A percentile compares a stretch with the other conserved stretches of the same genome.
phyloP scores from a whole-genome alignment of 2,329 filamentous ascomycete genomes.

The Meredithiella fracta region DNA sequence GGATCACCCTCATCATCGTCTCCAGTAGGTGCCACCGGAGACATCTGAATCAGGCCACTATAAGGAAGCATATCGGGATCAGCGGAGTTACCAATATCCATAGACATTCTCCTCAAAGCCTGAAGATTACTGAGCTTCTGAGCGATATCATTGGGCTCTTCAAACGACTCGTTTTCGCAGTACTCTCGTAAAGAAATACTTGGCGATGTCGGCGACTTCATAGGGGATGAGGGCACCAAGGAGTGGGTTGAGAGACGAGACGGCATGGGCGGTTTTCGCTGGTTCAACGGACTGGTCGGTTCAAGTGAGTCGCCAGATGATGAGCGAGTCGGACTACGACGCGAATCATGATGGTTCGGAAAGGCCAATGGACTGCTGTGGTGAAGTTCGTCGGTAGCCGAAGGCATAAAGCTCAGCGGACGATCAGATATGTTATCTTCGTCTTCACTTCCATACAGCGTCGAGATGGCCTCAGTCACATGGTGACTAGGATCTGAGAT shows the following conservation, averaged over 20 bases:
- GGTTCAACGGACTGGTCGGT: conserved; percentile 16
- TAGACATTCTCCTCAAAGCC: conserved; percentile 79
- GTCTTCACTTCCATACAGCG: conserved; percentile 67
- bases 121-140: conserved; percentile 87
- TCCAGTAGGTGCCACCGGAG: conserved; percentile 53
- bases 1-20: conserved; percentile 75
- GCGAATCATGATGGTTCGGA: conserved; percentile 22
- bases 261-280: conserved; percentile 26
- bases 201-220: conserved; percentile 32
- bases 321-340: conserved; percentile 28
- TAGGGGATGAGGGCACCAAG: conserved; percentile 7
- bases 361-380: conserved; percentile 17
- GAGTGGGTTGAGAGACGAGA: conserved; percentile 26
- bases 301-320: conserved; percentile 23
- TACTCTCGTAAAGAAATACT: conserved; percentile 37
- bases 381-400: conserved; percentile 12
- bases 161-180: conserved; percentile 57
- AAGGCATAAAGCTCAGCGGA: conserved; percentile 54
- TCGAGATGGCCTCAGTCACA: conserved; percentile 85
- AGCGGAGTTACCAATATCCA: conserved; percentile 65
- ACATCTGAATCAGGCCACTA: conserved; percentile 49
- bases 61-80: conserved; percentile 65
- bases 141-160: conserved; percentile 72
- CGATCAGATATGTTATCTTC: conserved; percentile 38
- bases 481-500: conserved; percentile 85